Conservation (phyloP, 305 asterid genomes). For the Lippia alba region DNA sequence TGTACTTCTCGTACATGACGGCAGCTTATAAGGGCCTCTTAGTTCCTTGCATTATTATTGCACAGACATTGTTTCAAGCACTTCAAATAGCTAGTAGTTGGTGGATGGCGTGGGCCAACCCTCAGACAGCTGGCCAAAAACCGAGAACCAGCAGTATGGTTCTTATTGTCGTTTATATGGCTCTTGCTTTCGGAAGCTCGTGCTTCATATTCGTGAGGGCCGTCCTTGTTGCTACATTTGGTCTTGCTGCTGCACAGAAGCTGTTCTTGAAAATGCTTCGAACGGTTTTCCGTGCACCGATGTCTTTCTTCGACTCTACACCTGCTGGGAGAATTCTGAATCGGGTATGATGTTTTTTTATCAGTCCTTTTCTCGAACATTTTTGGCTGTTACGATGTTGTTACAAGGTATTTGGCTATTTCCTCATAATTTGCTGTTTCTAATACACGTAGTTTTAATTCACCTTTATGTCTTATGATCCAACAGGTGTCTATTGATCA, state of each 20-base stretch:
- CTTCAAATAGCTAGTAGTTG: conserved; percentile 98
- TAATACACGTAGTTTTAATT: conserved; percentile 10
- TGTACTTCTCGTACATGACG: conserved; percentile 86
- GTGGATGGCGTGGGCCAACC: conserved; percentile 99
- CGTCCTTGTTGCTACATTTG: conserved; percentile 94
- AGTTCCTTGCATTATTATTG: conserved; percentile 85
- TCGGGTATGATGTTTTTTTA: conserved; percentile 65
- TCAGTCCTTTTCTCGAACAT: background rate
- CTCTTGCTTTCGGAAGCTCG: conserved; percentile 98
- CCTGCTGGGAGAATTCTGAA: conserved; percentile 97
- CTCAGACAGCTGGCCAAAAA: conserved; percentile 82
- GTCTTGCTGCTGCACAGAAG: conserved; percentile 97
- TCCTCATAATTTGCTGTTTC: conserved; percentile 2
- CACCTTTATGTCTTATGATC: conserved; percentile 41
- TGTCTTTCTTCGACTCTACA: conserved; percentile 99
- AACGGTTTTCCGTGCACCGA: conserved; percentile 85
- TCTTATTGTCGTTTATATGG: conserved; percentile 89
- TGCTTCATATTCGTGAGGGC: conserved; percentile 93
- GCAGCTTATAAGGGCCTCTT: conserved; percentile 95
- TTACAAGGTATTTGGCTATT: background rate
- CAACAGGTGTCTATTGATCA: conserved; percentile 95
- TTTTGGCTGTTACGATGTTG: too few species aligned
- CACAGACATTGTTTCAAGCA: conserved; percentile 91
- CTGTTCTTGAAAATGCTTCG: conserved; percentile 85
- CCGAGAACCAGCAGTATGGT: conserved; percentile 75